A percentile compares a stretch with the other conserved stretches of the same genome.
Conservation (phyloP, 78 protist genomes). For the Dictyostelium intermedium region DNA sequence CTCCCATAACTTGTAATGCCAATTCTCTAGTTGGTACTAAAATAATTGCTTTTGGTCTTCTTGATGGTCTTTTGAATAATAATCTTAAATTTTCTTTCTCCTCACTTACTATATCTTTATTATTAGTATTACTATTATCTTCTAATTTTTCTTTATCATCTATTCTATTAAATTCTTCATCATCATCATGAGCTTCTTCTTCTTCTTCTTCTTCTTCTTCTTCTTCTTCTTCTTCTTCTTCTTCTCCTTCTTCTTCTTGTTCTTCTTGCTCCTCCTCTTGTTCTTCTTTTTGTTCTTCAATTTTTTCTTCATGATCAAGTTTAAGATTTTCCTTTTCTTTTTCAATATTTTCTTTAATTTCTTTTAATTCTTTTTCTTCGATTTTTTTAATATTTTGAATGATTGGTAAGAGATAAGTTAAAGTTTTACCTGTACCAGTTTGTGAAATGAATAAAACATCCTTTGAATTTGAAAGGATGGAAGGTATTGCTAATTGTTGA, state of each 20-base stretch:
- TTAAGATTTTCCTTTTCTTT: background rate
- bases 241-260: background rate
- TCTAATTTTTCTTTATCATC: no score
- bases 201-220: background rate
- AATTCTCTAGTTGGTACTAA: constrained; percentile 88
- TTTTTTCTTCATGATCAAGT: no score
- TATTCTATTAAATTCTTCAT: background rate
- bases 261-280: background rate
- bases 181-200: background rate
- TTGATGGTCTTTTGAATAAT: constrained; percentile 19
- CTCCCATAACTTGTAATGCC: constrained; percentile 65
- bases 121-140: background rate
- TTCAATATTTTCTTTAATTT: background rate
- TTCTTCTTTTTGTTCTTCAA: background rate
- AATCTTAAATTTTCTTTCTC: background rate
- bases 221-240: background rate
- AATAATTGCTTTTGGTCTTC: constrained; percentile 83
- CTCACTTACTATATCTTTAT: background rate
- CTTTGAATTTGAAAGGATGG: background rate
- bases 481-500: constrained; percentile 70
- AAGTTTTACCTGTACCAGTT: constrained; percentile 91
- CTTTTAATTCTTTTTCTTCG: constrained; percentile 38
- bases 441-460: constrained; percentile 64
- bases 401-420: constrained; percentile 87
- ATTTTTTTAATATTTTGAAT: constrained; percentile 50